Conservation (phyloP, 2,329 filamentous ascomycete genomes). For the Ophiostoma piceae region DNA sequence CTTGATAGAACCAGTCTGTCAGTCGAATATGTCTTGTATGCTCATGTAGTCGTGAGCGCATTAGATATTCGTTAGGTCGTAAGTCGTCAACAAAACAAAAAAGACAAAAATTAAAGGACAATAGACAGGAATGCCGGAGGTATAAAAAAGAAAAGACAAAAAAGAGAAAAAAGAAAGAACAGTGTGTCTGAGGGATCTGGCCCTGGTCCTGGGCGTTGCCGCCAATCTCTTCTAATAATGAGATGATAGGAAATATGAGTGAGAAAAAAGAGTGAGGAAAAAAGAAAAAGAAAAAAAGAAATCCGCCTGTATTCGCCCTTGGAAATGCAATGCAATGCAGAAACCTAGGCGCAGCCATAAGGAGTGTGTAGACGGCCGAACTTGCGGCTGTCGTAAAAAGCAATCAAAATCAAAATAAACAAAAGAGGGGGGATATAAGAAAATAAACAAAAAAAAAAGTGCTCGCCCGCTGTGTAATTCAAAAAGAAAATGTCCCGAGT, state of each 20-base stretch:
- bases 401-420: conserved; percentile 30
- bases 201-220: conserved; percentile 14
- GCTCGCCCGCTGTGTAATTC: conserved; percentile 40
- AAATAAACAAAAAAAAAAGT: conserved; percentile 33
- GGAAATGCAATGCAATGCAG: conserved; percentile 44
- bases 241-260: background rate
- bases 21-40: conserved; percentile 19
- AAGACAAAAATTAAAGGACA: conserved; percentile 25
- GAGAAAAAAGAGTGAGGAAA: background rate
- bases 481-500: conserved; percentile 25
- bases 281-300: conserved; percentile 22
- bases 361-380: conserved; percentile 39
- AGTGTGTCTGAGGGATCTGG: conserved; percentile 13
- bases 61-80: conserved; percentile 26
- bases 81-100: conserved; percentile 25
- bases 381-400: conserved; percentile 38
- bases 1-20: conserved; percentile 17
- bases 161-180: conserved; percentile 17
- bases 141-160: conserved; percentile 25
- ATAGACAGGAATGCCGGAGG: background rate
- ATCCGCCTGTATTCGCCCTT: conserved; percentile 46
- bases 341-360: conserved; percentile 49
- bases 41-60: conserved; percentile 21
- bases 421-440: conserved; percentile 28
- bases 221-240: conserved; percentile 27